phyloP scores from a whole-genome alignment of 1,284 basidiomycete species.

The Omphalotus olearius region DNA sequence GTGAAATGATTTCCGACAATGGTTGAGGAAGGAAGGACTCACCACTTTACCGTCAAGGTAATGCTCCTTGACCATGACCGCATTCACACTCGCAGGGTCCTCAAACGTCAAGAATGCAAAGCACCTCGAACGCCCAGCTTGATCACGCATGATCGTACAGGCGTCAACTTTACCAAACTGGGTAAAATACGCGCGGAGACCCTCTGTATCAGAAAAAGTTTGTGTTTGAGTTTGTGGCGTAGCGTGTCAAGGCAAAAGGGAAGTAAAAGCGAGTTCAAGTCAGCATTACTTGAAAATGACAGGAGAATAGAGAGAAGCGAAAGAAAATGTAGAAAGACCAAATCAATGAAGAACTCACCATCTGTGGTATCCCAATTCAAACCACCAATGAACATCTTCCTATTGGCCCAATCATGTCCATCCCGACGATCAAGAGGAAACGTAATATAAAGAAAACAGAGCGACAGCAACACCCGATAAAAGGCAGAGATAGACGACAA shows the following conservation, averaged over 20 bases:
- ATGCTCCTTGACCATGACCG: slow-evolving; percentile 87
- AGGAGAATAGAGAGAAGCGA: too few species aligned
- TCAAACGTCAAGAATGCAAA: slow-evolving; percentile 95
- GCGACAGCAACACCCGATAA: slow-evolving; percentile 8
- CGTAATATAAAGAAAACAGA: too few species aligned
- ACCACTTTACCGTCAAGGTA: slow-evolving; percentile 92
- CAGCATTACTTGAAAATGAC: slow-evolving; percentile 27
- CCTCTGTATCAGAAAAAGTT: slow-evolving; percentile 48
- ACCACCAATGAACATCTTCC: slow-evolving; percentile 98
- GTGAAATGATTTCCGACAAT: slow-evolving; percentile 1
- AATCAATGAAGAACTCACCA: slow-evolving; percentile 54
- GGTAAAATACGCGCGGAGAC: slow-evolving; percentile 79
- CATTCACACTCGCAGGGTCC: slow-evolving; percentile 82
- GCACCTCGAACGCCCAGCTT: slow-evolving; percentile 84
- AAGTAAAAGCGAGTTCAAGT: too few species aligned
- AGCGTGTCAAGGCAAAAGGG: too few species aligned
- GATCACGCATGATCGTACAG: slow-evolving; percentile 95
- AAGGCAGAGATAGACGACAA: slow-evolving; percentile 19
- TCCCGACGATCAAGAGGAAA: background rate
- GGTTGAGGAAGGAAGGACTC: slow-evolving; percentile 27
- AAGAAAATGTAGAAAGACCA: slow-evolving; percentile 21
- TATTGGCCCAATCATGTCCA: slow-evolving; percentile 32
- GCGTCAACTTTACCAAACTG: slow-evolving; percentile 91
- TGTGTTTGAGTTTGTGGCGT: too few species aligned
- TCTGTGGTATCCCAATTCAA: slow-evolving; percentile 98